Conservation (phyloP, 1,284 basidiomycete genomes). For the Neonothopanus nambi region DNA sequence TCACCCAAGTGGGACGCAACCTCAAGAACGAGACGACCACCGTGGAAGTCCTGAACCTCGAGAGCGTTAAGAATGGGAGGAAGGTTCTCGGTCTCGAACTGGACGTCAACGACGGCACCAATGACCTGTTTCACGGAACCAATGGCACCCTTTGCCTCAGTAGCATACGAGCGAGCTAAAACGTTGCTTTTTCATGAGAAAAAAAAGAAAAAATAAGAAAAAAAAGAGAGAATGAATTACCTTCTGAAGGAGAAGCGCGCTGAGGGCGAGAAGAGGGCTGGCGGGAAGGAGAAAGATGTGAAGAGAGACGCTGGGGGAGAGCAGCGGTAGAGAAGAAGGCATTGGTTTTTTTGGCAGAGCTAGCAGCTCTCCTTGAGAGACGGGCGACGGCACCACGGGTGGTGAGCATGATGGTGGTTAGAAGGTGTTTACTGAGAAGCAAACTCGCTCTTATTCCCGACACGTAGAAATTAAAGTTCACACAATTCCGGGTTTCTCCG, state of each 20-base stretch:
- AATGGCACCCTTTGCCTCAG: slow-evolving; percentile 72
- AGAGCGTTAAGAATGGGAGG: slow-evolving; percentile 98
- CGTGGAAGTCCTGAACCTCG: slow-evolving; percentile 91
- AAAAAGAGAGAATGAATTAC: slow-evolving; percentile 33
- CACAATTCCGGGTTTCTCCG: slow-evolving; percentile 26
- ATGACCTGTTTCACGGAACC: slow-evolving; percentile 93
- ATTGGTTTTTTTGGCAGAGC: slow-evolving; percentile 69
- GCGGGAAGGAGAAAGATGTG: slow-evolving; percentile 33
- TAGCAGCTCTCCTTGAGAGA: slow-evolving; percentile 78
- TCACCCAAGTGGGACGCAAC: slow-evolving; percentile 97
- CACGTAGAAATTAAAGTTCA: slow-evolving; percentile 44
- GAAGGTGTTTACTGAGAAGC: not conserved
- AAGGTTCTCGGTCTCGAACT: slow-evolving; percentile 88
- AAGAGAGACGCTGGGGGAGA: slow-evolving; percentile 39
- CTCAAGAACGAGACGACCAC: slow-evolving; percentile 94
- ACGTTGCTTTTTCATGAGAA: slow-evolving; percentile 18
- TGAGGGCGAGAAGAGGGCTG: slow-evolving; percentile 38
- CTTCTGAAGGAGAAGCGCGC: slow-evolving; percentile 42
- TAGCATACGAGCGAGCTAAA: slow-evolving; percentile 86
- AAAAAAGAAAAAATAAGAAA: slow-evolving; percentile 24
- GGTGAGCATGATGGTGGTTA: slow-evolving; percentile 64
- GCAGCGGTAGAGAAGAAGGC: slow-evolving; percentile 78
- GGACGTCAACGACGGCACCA: slow-evolving; percentile 99
- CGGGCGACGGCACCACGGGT: slow-evolving; percentile 77
- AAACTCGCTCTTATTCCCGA: slow-evolving; percentile 7